Base-by-base conservation (phyloP, 2,329 filamentous ascomycete species). In the Paracoccidioides brasiliensis region DNA sequence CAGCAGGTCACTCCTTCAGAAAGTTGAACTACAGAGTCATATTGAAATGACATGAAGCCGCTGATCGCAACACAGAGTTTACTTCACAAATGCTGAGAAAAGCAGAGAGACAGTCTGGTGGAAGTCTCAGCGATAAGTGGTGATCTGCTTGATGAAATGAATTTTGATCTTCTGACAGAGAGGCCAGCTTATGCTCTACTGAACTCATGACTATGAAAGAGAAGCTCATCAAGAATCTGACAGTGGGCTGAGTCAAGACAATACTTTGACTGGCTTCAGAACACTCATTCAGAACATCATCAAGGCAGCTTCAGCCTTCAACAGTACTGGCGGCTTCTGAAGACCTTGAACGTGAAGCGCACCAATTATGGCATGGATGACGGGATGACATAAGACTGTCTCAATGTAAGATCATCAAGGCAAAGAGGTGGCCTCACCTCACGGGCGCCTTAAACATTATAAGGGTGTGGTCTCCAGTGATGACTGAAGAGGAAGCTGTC, bases 271-370 rank as follows among this genome's bases (percentile, higher is more conserved):
- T 53, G 40, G 40, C 52, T 53, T 15, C 5, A 53, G 41, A 43
- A 53, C 28, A 53, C 52, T 30, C 52, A 53, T 30, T 12, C 49
- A 15, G 15, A 44, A 43, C 52, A 44, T 35, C 22, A 53, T 53
- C 22, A 53, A 42, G 10, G 10, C 10, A 42, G 40, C 10, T 5
- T 42, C 40, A 14, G 40, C 10, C 10, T 44, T 43, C 15, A 12
- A 54, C 9, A 54, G 35, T 54, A 54, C 40, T 54, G 52, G 22
- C n/a, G 22, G 42, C n/a, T 41, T 35, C 42, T 54, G 12, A 54
- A 54, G 30, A 30, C 41, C 7, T 32, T 54, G 15, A 48, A 54
- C 46, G 28, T 28, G 22, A 14, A 54, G 52, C 42, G 46, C 45
- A 46, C 43, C 9, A 14, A 30, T 54, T 14, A 48, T 35, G 37